phyloP scores from a whole-genome alignment of 176 grass and related monocot genomes.

The Pontederia paniculata region DNA sequence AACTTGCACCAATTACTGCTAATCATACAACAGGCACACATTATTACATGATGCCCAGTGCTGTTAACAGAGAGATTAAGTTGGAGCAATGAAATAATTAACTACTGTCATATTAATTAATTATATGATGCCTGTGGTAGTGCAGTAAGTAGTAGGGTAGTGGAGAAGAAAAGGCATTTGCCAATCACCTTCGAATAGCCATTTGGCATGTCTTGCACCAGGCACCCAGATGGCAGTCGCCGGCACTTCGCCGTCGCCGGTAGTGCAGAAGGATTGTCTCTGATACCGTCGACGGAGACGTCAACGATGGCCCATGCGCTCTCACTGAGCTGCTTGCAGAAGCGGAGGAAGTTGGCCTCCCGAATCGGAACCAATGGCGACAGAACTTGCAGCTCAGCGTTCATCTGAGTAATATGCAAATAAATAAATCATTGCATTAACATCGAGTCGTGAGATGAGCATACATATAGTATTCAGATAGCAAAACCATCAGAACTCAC shows the following conservation, averaged over 20 bases:
- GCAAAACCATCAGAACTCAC: slow-evolving; percentile 27
- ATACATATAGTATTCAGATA: neutral
- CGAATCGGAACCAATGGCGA: slow-evolving; percentile 30
- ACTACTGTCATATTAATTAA: neutral
- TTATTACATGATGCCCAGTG: no score
- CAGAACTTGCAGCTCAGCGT: slow-evolving; percentile 38
- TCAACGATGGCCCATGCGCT: slow-evolving; percentile 59
- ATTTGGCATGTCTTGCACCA: slow-evolving; percentile 11
- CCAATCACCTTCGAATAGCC: slow-evolving; percentile 50
- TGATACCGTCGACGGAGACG: slow-evolving; percentile 31
- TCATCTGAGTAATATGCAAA: slow-evolving; percentile 32
- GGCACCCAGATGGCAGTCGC: slow-evolving; percentile 20
- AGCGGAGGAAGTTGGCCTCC: slow-evolving; percentile 35
- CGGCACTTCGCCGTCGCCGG: slow-evolving; percentile 16
- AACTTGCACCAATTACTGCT: no score
- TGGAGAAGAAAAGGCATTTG: neutral
- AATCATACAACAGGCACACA: no score
- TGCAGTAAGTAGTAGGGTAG: neutral
- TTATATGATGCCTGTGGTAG: neutral
- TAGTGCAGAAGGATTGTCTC: slow-evolving; percentile 12
- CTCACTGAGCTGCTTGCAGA: slow-evolving; percentile 11
- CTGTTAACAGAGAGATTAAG: no score
- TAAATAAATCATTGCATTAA: no score
- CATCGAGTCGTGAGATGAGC: no score
- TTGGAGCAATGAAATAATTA: neutral